Evolutionary conservation across 2,329 filamentous ascomycete genomes (phyloP), one percentile per base, ranked within the genome.

Genomic region (Grosmannia huntii): DNA sequence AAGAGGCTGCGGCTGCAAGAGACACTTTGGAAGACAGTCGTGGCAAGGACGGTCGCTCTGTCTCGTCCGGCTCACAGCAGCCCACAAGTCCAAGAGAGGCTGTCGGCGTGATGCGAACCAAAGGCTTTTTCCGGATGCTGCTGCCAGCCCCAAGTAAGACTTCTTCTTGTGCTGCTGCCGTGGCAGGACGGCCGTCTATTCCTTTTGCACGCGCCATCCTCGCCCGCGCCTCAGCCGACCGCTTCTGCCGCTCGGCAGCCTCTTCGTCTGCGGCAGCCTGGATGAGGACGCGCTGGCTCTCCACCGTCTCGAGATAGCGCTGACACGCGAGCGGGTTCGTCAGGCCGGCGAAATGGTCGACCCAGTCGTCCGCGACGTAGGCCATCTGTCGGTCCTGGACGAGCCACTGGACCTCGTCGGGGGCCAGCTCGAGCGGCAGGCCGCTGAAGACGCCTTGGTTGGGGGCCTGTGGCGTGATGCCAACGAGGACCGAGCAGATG

Each of bases 401-500:
- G 31, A 99, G 79, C 57, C 94, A 73, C 62, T 84, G 81, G 4
- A 86, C 91, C 75, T 99, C 94, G 73, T 97, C 94, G 1, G 89
- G 86, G 75, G 94, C 89, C 51, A 99, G 77, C 75, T 96, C 87
- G 28, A 97, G 74, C 3, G 94, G 94, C 55, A 97, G 74, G 52
- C 91, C 89, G 60, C 92, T 81, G 69, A 97, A 97, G 59, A 96
- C 81, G 73, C 96, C 97, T 72, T 99, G 94, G 65, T 95, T 92
- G 6, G 91, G 90, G 59, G 90, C 86, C 72, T 97, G 91, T 2
- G 94, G 92, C 33, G 96, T 83, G 9, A 89, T 91, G 59, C 94
- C 94, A 60, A 89, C 85, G 58, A 96, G 78, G 36, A 94, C 86
- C 62, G 90, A 90, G 67, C 87, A 91, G 66, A 96, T 90, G 69